Evolutionary conservation across 345 rosid species (phyloP), one percentile per base, ranked within the genome.

Genomic region (Bruguiera gymnorhiza): DNA sequence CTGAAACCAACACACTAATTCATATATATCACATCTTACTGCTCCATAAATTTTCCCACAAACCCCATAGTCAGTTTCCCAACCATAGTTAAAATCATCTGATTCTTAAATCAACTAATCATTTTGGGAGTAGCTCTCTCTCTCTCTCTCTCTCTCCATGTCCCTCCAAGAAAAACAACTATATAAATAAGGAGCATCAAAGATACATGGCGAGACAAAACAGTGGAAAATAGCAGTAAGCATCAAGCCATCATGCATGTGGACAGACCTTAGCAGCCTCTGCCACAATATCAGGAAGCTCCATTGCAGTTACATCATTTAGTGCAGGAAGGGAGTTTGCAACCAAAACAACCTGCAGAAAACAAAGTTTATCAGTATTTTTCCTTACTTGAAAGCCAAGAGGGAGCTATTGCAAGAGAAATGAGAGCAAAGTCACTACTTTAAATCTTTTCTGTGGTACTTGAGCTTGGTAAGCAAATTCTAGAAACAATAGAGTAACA

Each of bases 251-350:
- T 46, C 46, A 60, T 55, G 69, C 26, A 56, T 46, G 30, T n/a
- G 13, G 21, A 67, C 66, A 48, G 68, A 95, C 99, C 98, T 95
- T 95, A 39, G 99, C 97, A 76, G 99, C 98, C 80, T 87, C 97
- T 1, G 98, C 99, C 0, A 95, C 89, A 68, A 95, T 95, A 69
- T 89, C 98, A 58, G 98, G 99, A 68, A 95, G 86, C 85, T 95
- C 99, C 97, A 90, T 95, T 52, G 99, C 97, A 37, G 99, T 95
- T 63, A 89, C 86, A 57, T 95, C 99, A 57, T 95, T 95, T 61
- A 95, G 83, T 30, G 99, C 99, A 79, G 98, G 98, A 77, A 88
- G 97, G 62, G 99, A 92, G 79, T 95, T 95, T 30, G 96, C 99
- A 69, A 92, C 97, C 81, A 95, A 80, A 79, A 95, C 98, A 76